Evolutionary conservation across 176 grass and related monocot species (phyloP), one percentile per base, ranked within the genome.

Genomic region (Oryza meridionalis): DNA sequence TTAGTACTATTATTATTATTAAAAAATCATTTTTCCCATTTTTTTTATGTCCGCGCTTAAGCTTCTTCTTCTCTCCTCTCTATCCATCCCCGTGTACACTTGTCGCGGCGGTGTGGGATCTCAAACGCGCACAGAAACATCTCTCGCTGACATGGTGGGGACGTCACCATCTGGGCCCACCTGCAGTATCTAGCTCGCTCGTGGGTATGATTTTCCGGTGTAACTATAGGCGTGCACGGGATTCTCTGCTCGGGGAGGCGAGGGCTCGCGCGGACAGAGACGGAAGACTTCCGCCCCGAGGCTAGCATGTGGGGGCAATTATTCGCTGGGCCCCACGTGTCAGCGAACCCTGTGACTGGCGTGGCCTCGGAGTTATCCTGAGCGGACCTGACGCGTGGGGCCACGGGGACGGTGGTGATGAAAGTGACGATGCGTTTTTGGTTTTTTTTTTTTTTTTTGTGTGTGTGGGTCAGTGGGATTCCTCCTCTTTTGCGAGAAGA

Each of bases 41-140:
- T 12, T 82, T 4, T 13, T 86, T 67, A 61, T 74, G 63, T 83
- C 70, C 75, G 75, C 69, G 69, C 85, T 73, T 86, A 80, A 80
- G 47, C 31, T 72, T 47, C 40, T 72, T 47, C 40, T 46, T 19
- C n/a, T 50, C 27, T 24, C 73, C 26, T 43, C 37, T 82, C 88
- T 82, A 82, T 82, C 73, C 84, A 51, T 51, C 43, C 16, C 67
- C 79, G 26, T 45, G 59, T 47, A 68, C 79, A 86, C 75, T 83
- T 90, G 84, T 86, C 88, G 79, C 67, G 0, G 79, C 25, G 61
- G 4, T 31, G 88, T 86, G 81, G 79, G 43, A 22, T 35, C 66
- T 9, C 62, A 4, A 53, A 32, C 15, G 33, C 43, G 14, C 27
- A 13, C 5, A 9, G 1, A 26, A 62, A 69, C 43, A 11, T 69